Conservation (phyloP, 2,329 filamentous ascomycete genomes). For the Trichoderma citrinoviride region DNA sequence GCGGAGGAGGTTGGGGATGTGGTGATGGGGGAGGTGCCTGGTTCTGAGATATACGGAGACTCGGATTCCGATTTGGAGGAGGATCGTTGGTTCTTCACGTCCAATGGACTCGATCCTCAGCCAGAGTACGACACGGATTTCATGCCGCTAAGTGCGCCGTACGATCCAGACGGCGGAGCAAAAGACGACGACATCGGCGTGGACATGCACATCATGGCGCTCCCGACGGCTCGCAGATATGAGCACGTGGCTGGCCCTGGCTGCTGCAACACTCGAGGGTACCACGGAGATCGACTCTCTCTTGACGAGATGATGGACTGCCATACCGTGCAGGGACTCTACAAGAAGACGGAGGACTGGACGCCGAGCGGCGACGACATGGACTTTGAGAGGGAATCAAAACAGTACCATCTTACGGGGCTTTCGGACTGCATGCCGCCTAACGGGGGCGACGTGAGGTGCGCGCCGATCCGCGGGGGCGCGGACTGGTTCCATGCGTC, state of each 20-base stretch:
- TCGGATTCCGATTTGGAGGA: neutral
- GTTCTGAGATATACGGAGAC: neutral
- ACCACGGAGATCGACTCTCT: slow-evolving; percentile 28
- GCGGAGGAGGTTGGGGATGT: neutral
- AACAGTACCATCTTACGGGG: slow-evolving; percentile 26
- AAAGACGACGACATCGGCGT: slow-evolving; percentile 4
- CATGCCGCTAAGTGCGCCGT: slow-evolving; percentile 11
- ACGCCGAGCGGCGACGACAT: slow-evolving; percentile 22
- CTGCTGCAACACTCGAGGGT: slow-evolving; percentile 24
- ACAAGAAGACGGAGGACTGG: slow-evolving; percentile 27
- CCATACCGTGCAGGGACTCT: slow-evolving; percentile 29
- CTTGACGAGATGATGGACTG: slow-evolving; percentile 30
- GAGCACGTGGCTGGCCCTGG: slow-evolving; percentile 29
- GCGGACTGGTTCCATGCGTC: neutral
- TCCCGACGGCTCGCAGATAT: slow-evolving; percentile 10
- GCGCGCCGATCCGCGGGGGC: slow-evolving; percentile 6
- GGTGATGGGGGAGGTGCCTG: neutral
- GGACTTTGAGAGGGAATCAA: slow-evolving; percentile 24
- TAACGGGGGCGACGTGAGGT: neutral
- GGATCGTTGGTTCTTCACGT: neutral
- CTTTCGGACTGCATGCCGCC: slow-evolving; percentile 24
- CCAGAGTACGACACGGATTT: slow-evolving; percentile 8
- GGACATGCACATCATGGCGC: neutral
- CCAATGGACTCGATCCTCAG: neutral
- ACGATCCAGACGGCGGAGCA: slow-evolving; percentile 7